phyloP scores from a whole-genome alignment of 2,329 filamentous ascomycete species.

The Diaporthe vaccinii region DNA sequence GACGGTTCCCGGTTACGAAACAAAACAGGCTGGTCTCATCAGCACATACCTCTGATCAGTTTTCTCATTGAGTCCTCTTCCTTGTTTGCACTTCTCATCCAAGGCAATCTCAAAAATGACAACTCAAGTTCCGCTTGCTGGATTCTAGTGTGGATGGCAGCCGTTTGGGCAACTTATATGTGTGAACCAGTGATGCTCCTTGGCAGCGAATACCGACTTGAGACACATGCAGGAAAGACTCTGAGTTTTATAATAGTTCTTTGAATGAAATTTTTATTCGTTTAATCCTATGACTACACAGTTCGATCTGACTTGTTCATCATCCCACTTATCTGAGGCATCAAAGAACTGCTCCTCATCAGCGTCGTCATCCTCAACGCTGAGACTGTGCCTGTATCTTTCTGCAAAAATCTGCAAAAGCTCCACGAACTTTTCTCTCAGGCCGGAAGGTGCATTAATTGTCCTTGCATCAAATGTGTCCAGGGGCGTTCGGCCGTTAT shows the following conservation, averaged over 20 bases:
- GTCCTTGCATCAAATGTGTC: slow-evolving; percentile 16
- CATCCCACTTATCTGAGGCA: slow-evolving; percentile 2
- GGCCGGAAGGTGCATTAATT: background rate
- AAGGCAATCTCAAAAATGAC: too few species aligned
- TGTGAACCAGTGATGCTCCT: background rate
- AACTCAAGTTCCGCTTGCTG: too few species aligned
- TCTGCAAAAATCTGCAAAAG: slow-evolving; percentile 7
- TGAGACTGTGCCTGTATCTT: background rate
- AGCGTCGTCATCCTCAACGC: background rate
- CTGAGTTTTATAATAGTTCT: background rate
- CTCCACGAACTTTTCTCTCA: slow-evolving; percentile 1
- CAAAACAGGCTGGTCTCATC: background rate
- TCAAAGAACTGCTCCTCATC: slow-evolving; percentile 18
- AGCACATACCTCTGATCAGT: too few species aligned
- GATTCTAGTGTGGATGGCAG: background rate
- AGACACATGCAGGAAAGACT: too few species aligned
- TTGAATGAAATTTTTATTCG: background rate
- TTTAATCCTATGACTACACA: background rate
- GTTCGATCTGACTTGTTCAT: background rate
- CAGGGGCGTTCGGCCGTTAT: background rate
- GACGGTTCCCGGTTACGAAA: background rate
- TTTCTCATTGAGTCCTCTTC: background rate
- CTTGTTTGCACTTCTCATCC: too few species aligned
- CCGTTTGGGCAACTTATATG: background rate
- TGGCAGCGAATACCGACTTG: background rate